Evolutionary conservation across 1,139 yeast species (phyloP), one percentile per base, ranked within the genome.

Genomic region (Geotrichum klebahnii): DNA sequence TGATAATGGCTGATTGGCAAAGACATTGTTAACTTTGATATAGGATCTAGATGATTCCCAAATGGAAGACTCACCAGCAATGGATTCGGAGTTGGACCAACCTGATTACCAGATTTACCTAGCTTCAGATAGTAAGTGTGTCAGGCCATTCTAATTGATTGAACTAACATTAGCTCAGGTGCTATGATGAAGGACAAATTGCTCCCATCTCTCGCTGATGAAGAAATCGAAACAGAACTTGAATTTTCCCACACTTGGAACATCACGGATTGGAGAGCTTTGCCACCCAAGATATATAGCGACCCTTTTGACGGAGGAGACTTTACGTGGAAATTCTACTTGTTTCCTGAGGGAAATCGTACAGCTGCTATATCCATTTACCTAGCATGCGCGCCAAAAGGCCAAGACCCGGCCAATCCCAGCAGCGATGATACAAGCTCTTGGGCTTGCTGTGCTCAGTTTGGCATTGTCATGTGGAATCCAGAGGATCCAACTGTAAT

Each of bases 361-460:
- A 51, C 60, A 20, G 65, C 61, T 36, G 51, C 55, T 32, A 68
- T 65, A 22, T 67, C 70, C 19, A 45, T 65, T 37, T 66, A 65
- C 48, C 54, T 68, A 37, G 71, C 66, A 39, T 65, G 69, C 9
- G 53, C 56, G 10, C 67, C 68, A n/a, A 35, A 41, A 8, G 47
- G 45, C n/a, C 53, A 22, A 17, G 50, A 34, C 14, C 48, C 48
- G 4, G 42, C 50, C 2, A 20, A 26, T 26, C 29, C 29, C 29
- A 26, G 10, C 29, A 6, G 9, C 29, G 29, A 26, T 8, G 29
- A 26, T 8, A 8, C 29, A 10, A 6, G 9, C 10, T 8, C 29
- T 50, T 89, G 97, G 96, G 80, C 82, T 54, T 83, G 81, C 17
- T 90, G 97, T 69, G 95, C 95, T 1, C 96, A 89, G 63, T 92